phyloP scores from a whole-genome alignment of 257 asterid genomes.

The Gynochthodes officinalis region DNA sequence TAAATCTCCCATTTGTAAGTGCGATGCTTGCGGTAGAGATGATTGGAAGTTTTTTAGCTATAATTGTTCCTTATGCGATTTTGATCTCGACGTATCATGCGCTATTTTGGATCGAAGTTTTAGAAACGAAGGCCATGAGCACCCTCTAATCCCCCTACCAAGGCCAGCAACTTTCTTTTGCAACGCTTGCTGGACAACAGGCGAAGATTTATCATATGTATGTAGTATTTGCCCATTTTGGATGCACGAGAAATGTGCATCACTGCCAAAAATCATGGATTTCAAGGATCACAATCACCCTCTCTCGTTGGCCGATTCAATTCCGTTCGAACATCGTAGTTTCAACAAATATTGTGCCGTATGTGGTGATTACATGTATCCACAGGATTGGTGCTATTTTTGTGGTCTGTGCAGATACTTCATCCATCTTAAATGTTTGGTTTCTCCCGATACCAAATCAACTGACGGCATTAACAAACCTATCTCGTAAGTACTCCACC shows the following conservation, averaged over 20 bases:
- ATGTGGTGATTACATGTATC: background rate
- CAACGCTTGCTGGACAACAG: background rate
- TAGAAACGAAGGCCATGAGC: background rate
- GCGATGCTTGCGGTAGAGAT: background rate
- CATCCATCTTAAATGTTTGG: background rate
- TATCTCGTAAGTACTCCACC: background rate
- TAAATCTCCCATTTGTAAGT: fast-evolving
- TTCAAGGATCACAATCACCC: background rate
- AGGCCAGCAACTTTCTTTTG: background rate
- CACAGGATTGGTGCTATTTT: background rate
- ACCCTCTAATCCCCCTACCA: background rate
- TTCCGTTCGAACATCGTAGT: background rate
- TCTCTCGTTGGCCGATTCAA: background rate
- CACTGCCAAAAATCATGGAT: too few relatives aligned
- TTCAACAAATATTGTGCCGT: background rate
- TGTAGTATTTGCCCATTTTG: constrained; percentile 1
- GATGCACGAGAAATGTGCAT: constrained; percentile 1
- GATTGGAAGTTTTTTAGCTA: background rate
- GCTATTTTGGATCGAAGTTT: background rate
- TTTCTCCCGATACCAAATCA: background rate
- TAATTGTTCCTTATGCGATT: background rate
- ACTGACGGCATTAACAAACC: background rate
- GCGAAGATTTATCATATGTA: background rate
- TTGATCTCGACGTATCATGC: background rate
- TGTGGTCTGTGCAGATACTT: constrained; percentile 9